A percentile compares a stretch with the other conserved stretches of the same genome.
Evolutionary conservation across 345 rosid genomes (phyloP).

Genomic region (Aquilaria yunnanensis): DNA sequence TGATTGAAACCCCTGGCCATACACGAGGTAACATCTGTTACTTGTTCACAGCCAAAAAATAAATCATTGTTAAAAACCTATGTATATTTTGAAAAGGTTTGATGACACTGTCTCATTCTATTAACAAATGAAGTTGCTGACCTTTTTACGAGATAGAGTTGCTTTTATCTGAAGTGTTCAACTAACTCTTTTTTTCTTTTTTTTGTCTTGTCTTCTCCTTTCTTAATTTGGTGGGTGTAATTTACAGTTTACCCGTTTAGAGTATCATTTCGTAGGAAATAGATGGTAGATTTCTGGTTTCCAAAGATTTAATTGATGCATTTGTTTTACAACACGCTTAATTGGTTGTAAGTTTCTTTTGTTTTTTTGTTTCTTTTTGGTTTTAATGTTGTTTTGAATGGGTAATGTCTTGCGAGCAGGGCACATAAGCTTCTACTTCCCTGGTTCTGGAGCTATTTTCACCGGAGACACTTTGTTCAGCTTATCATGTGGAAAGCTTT

Average conservation of each 20-base stretch:
- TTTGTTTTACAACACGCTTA: not conserved
- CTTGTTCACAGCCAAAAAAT: not conserved
- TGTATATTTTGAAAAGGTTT: conserved; percentile 2
- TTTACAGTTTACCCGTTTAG: too few relatives aligned
- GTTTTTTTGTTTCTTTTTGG: not conserved
- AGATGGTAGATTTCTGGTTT: not conserved
- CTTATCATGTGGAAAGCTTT: conserved; percentile 94
- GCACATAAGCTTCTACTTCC: conserved; percentile 93
- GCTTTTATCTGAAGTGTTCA: not conserved
- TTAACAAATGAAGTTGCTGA: not conserved
- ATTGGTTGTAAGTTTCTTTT: not conserved
- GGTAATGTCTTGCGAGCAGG: conserved; percentile 39
- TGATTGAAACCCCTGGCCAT: conserved; percentile 94
- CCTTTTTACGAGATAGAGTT: not conserved
- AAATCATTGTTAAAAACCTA: not conserved
- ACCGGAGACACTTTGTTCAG: conserved; percentile 93
- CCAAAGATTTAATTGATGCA: not conserved
- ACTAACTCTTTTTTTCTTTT: not conserved
- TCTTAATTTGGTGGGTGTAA: too few relatives aligned
- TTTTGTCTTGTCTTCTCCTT: not conserved
- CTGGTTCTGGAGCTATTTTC: conserved; percentile 77
- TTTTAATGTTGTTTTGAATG: not conserved
- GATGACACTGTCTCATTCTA: not conserved
- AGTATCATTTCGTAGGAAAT: too few relatives aligned
- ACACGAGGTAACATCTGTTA: conserved; percentile 63